Evolutionary conservation across 2,329 filamentous ascomycete species (phyloP).

Genomic region (Blastomyces emzantsi): DNA sequence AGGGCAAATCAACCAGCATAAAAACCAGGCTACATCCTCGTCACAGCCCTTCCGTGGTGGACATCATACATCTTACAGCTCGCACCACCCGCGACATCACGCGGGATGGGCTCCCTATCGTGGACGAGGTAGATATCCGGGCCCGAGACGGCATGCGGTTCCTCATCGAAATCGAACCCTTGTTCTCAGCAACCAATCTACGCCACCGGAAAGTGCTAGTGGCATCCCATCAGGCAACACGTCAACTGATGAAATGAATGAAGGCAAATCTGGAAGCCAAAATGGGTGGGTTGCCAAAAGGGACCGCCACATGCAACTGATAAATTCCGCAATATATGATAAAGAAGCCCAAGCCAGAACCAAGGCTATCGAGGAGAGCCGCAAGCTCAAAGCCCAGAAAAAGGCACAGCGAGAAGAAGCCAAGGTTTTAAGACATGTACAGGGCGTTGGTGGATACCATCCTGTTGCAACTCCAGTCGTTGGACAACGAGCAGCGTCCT

Average conservation of each 20-base stretch:
- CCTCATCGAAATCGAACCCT: constrained; percentile 52
- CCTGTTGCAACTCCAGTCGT: constrained; percentile 20
- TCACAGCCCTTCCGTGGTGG: constrained; percentile 18
- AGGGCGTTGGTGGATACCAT: constrained; percentile 21
- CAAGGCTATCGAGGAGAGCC: constrained; percentile 63
- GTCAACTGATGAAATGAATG: constrained; percentile 23
- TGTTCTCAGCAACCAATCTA: constrained; percentile 49
- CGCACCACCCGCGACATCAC: constrained; percentile 16
- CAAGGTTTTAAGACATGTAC: constrained; percentile 34
- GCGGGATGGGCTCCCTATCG: constrained; percentile 39
- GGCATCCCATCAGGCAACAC: constrained; percentile 21
- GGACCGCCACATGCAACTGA: constrained; percentile 71
- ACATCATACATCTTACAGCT: constrained; percentile 20
- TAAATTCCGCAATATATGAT: constrained; percentile 70
- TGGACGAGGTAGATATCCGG: constrained; percentile 31
- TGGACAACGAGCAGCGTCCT: constrained; percentile 33
- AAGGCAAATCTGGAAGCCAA: constrained; percentile 23
- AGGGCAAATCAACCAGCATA: constrained; percentile 76
- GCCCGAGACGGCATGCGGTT: constrained; percentile 29
- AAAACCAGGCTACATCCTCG: constrained; percentile 43
- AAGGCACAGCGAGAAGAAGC: constrained; percentile 47
- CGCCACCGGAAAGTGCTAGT: constrained; percentile 20
- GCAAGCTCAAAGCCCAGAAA: constrained; percentile 42
- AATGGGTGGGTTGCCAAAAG: constrained; percentile 60
- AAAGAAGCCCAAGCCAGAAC: constrained; percentile 60